phyloP scores from a whole-genome alignment of 73 alveolate species.

The Halteria grandinella region DNA sequence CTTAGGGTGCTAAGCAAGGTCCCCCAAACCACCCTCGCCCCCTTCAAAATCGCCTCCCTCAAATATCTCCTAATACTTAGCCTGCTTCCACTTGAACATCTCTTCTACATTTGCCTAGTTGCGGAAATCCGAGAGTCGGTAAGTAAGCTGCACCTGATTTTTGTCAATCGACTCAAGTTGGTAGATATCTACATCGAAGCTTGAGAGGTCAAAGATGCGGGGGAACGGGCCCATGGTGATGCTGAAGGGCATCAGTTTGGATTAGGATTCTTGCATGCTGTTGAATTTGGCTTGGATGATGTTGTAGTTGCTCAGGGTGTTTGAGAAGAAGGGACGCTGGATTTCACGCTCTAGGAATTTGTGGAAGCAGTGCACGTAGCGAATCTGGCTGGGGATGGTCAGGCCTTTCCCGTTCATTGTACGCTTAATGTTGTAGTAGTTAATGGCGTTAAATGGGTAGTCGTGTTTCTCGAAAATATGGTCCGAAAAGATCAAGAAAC shows the following conservation, averaged over 20 bases:
- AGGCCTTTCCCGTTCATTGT: slow-evolving; percentile 23
- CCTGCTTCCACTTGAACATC: background rate
- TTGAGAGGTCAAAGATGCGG: background rate
- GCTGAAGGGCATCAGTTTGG: background rate
- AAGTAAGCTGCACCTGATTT: background rate
- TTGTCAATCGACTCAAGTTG: background rate
- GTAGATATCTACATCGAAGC: background rate
- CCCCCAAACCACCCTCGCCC: background rate
- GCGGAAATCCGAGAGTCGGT: no score
- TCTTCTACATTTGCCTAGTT: no score
- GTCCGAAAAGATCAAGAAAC: slow-evolving; percentile 73
- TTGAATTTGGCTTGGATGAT: no score
- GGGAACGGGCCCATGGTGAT: background rate
- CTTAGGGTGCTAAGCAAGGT: background rate
- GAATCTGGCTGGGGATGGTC: slow-evolving; percentile 22
- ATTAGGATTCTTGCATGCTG: no score
- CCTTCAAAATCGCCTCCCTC: background rate
- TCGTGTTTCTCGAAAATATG: slow-evolving; percentile 49
- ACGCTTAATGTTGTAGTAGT: slow-evolving; percentile 82
- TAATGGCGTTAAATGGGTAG: slow-evolving; percentile 78
- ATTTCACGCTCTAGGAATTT: slow-evolving; percentile 1
- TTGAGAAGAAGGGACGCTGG: slow-evolving; percentile 12
- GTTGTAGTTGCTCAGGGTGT: background rate
- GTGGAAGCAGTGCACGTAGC: slow-evolving; percentile 14
- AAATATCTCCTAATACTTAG: background rate